Evolutionary conservation across 805 yeast genomes (phyloP).

Genomic region (Cyberlindnera euphorbiiphila): DNA sequence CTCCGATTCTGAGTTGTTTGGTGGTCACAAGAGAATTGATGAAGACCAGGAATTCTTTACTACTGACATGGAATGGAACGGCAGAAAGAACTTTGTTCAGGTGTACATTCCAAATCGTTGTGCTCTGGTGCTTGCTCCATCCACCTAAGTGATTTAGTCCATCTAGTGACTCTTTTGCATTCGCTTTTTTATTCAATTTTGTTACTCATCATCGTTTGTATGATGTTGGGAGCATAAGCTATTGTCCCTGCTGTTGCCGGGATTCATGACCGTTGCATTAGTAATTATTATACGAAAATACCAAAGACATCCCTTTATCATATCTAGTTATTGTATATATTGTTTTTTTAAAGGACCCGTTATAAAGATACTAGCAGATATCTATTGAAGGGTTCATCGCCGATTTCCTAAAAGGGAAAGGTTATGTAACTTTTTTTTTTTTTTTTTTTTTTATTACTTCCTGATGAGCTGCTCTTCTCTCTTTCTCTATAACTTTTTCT

Average conservation of each 20-base stretch:
- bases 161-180: neutral
- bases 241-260: too few species aligned
- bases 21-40: constrained; percentile 79
- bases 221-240: too few species aligned
- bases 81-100: constrained; percentile 69
- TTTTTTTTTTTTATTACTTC: neutral
- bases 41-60: constrained; percentile 58
- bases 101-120: constrained; percentile 78
- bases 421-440: constrained; percentile 1
- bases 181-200: neutral
- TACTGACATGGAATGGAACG: constrained; percentile 75
- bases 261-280: too few species aligned
- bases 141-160: neutral
- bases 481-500: neutral
- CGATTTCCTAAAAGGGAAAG: constrained; percentile 1
- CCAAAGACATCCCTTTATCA: too few species aligned
- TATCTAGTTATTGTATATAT: too few species aligned
- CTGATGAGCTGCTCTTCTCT: neutral
- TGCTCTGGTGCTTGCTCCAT: constrained; percentile 54
- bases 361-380: too few species aligned
- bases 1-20: constrained; percentile 65
- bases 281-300: too few species aligned
- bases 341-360: too few species aligned
- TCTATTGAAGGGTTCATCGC: too few species aligned
- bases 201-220: too few species aligned